phyloP scores from a whole-genome alignment of 257 asterid species.

The Prunella vulgaris region DNA sequence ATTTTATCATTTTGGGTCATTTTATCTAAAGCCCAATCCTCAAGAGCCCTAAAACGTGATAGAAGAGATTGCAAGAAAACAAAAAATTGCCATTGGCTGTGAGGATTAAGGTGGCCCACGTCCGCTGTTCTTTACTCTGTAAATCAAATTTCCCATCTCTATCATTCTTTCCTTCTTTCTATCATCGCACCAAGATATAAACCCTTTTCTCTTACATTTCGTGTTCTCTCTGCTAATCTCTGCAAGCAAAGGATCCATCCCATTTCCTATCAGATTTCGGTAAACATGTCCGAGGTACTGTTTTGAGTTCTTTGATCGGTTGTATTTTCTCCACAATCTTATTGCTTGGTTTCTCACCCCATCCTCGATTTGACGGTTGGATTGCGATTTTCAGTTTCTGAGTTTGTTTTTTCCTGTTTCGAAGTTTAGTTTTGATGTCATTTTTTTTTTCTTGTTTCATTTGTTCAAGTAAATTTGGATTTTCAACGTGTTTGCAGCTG shows the following conservation, averaged over 20 bases:
- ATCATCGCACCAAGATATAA: constrained; percentile 16
- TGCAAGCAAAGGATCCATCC: constrained; percentile 34
- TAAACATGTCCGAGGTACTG: constrained; percentile 42
- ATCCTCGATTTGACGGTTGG: background rate
- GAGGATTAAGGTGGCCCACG: constrained; percentile 47
- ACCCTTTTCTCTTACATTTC: constrained; percentile 7
- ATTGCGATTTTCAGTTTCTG: background rate
- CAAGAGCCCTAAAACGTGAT: background rate
- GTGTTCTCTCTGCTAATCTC: constrained; percentile 17
- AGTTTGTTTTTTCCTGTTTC: background rate
- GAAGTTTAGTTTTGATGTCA: background rate
- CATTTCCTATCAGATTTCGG: background rate
- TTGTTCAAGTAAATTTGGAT: background rate
- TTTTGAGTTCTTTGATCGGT: background rate
- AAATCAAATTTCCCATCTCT: constrained; percentile 6
- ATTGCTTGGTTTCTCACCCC: background rate
- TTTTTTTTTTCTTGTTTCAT: background rate
- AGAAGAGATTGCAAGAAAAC: constrained; percentile 24
- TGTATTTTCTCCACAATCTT: background rate
- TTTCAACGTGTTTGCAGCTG: constrained; percentile 12
- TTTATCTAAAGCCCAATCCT: constrained; percentile 10
- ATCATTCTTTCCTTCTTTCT: background rate
- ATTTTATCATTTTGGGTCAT: too few species aligned
- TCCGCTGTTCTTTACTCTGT: background rate
- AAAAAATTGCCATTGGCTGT: constrained; percentile 33